Evolutionary conservation across 805 yeast species (phyloP).

Genomic region (Lachancea nothofagi): DNA sequence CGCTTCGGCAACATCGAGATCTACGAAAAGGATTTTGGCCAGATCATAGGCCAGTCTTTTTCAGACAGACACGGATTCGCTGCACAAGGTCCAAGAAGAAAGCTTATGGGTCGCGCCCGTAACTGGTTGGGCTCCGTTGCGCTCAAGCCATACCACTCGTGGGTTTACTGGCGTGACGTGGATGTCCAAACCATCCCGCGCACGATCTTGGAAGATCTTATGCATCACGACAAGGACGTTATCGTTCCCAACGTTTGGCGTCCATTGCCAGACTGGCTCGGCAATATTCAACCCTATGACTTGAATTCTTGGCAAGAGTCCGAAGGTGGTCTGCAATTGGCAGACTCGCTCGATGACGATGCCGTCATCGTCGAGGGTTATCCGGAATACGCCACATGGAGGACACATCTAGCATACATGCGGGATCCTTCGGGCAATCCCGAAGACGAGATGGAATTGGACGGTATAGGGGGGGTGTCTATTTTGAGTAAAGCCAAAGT

Average conservation of each 20-base stretch:
- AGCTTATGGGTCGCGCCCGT: slow-evolving; percentile 92
- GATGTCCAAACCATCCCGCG: slow-evolving; percentile 90
- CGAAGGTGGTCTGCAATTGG: slow-evolving; percentile 74
- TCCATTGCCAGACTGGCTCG: slow-evolving; percentile 81
- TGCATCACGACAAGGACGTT: slow-evolving; percentile 87
- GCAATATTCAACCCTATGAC: slow-evolving; percentile 80
- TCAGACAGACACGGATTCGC: slow-evolving; percentile 92
- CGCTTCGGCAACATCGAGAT: slow-evolving; percentile 83
- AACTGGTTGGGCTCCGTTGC: slow-evolving; percentile 90
- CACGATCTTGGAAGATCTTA: slow-evolving; percentile 81
- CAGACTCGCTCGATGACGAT: slow-evolving; percentile 77
- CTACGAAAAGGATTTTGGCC: slow-evolving; percentile 90
- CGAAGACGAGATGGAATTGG: slow-evolving; percentile 85
- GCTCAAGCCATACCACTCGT: slow-evolving; percentile 83
- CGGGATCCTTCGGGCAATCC: slow-evolving; percentile 95
- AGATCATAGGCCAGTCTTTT: slow-evolving; percentile 86
- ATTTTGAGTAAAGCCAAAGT: slow-evolving; percentile 83
- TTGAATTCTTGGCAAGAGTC: slow-evolving; percentile 82
- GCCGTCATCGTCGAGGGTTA: slow-evolving; percentile 97
- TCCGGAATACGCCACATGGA: slow-evolving; percentile 96
- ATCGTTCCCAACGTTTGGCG: slow-evolving; percentile 95
- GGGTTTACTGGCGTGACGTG: slow-evolving; percentile 97
- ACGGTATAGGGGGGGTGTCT: slow-evolving; percentile 97
- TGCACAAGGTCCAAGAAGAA: slow-evolving; percentile 93
- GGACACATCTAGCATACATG: slow-evolving; percentile 92